Conservation (phyloP, 2,329 filamentous ascomycete species). For the Xylaria sp. region DNA sequence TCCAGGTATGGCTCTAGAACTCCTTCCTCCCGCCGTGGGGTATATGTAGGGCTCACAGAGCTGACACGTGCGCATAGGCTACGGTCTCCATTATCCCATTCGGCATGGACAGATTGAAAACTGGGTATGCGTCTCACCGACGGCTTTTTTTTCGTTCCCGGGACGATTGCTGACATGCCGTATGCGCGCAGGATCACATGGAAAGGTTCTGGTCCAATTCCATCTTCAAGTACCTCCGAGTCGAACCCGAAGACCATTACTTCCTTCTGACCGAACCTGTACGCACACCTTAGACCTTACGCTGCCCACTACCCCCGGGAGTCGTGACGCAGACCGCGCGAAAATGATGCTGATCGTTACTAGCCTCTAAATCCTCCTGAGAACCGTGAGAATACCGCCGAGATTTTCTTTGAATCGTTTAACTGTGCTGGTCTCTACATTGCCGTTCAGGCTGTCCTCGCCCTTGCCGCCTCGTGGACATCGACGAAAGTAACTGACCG, state of each 20-base stretch:
- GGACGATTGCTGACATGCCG: conserved; percentile 15
- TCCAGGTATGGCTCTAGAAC: conserved; percentile 65
- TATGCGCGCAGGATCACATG: conserved; percentile 86
- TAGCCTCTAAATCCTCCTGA: conserved; percentile 97
- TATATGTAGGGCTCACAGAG: conserved; percentile 11
- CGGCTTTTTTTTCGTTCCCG: not conserved
- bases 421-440: conserved; percentile 99
- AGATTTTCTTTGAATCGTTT: conserved; percentile 99
- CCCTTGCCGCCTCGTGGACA: conserved; percentile 96
- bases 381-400: conserved; percentile 98
- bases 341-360: conserved; percentile 20
- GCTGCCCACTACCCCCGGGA: not conserved
- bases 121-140: conserved; percentile 66
- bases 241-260: conserved; percentile 98
- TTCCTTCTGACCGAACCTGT: conserved; percentile 97
- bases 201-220: conserved; percentile 99
- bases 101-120: conserved; percentile 98
- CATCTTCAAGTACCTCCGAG: conserved; percentile 98
- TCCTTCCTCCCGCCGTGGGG: not conserved
- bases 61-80: conserved; percentile 60
- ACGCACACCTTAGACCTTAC: conserved; percentile 53
- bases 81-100: conserved; percentile 96
- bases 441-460: conserved; percentile 95
- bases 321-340: not conserved
- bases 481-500: conserved; percentile 97